Percentiles rank a stretch among this genome's conserved stretches.
Conservation (phyloP, 352 stramenopile genomes). For the Paralagenidium karlingii region DNA sequence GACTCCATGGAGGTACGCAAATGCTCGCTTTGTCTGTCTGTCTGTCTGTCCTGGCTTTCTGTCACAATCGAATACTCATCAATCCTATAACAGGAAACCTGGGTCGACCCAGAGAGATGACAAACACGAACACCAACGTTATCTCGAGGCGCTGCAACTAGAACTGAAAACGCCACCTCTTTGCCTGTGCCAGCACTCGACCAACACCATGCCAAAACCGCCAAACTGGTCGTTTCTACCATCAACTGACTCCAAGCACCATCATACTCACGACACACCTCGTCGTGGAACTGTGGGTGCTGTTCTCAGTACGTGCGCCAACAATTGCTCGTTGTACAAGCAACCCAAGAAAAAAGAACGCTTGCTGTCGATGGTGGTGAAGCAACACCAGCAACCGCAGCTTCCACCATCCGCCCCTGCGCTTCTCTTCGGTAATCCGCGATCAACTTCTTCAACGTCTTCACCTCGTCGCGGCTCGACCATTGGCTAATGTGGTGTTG, state of each 20-base stretch:
- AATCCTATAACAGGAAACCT: background rate
- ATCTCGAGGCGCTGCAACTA: constrained; percentile 27
- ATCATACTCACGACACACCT: no score
- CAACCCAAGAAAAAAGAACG: constrained; percentile 42
- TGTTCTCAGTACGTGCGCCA: constrained; percentile 39
- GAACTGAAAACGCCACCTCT: constrained; percentile 35
- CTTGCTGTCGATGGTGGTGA: constrained; percentile 36
- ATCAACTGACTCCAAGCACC: no score
- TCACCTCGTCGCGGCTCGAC: no score
- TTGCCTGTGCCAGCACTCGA: constrained; percentile 20
- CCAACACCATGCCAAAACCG: constrained; percentile 4
- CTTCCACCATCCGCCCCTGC: no score
- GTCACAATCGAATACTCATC: background rate
- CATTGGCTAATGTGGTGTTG: no score
- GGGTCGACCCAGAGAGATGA: constrained; percentile 3
- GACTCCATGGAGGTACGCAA: constrained; percentile 36
- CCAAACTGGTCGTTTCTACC: constrained; percentile 4
- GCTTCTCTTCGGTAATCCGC: no score
- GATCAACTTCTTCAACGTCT: no score
- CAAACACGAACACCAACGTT: constrained; percentile 19
- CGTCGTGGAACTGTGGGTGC: no score
- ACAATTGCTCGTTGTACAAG: constrained; percentile 64
- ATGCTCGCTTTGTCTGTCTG: no score
- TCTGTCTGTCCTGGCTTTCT: no score
- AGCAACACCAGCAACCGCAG: constrained; percentile 39